Evolutionary conservation across 2,329 filamentous ascomycete genomes (phyloP), one percentile per base, ranked within the genome.

Genomic region (Pyrenochaeta sp.): DNA sequence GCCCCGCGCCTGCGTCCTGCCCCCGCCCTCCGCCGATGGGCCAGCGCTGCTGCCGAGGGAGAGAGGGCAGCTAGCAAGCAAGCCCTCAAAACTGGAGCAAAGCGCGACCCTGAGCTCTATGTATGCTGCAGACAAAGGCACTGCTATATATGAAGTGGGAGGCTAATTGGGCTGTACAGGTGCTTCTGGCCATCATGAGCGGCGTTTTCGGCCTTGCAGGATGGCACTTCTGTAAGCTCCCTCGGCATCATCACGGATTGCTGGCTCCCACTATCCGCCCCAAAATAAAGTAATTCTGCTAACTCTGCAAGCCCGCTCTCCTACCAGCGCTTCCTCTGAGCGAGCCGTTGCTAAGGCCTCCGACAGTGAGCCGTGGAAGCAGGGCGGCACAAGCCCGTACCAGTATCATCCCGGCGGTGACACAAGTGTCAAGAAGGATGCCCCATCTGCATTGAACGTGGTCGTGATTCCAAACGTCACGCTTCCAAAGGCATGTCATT

Each of bases 401-500:
- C 78, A 83, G 66, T 85, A 83, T 73, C 81, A 84, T 83, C 93
- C 93, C 54, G 90, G 91, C 69, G 95, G 93, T 69, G 91, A 98
- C 80, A 79, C 84, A 73, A 87, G 74, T 78, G 83, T 88, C 73
- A 90, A 90, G 76, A 92, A 89, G 82, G 91, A 97, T 72, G 95
- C 95, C 58, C 95, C 95, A 64, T 96, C 91, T 78, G 95, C 95
- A 61, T 82, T 99, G 80, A 97, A 99, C 85, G 90, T 90, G 63
- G 93, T 97, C 68, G 89, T 99, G 75, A 84, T 99, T 49, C 95
- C 95, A 72, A 90, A 96, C 74, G 93, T 99, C 74, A 95, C 89
- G 73, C 83, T 98, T 67, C 93, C 95, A 74, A 92, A 90, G 88
- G 75, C 69, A 66, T 43, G 55, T 37, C 14, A 14, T 3, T 9